Conservation (phyloP, 306 rosid species). For the Malus asiatica region DNA sequence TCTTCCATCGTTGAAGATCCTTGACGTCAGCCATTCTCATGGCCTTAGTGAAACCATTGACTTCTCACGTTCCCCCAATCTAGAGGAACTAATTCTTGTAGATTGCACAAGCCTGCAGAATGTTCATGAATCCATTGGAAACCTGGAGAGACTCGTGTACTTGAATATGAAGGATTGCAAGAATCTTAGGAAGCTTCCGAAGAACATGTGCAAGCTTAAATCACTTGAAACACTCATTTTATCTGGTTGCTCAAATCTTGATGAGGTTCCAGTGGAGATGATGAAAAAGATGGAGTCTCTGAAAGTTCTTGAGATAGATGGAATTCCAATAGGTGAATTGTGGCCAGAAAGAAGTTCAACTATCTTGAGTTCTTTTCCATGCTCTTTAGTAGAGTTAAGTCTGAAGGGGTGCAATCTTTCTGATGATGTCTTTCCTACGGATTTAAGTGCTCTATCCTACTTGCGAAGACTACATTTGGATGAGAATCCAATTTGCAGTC, state of each 20-base stretch:
- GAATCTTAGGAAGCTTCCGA: background rate
- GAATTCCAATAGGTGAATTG: background rate
- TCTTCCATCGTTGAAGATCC: background rate
- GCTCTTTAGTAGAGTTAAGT: background rate
- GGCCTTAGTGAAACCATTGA: background rate
- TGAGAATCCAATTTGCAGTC: background rate
- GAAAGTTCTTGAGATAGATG: background rate
- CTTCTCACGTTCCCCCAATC: background rate
- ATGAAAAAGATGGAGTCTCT: background rate
- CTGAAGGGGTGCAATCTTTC: background rate
- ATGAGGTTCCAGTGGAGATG: background rate
- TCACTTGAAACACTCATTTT: background rate
- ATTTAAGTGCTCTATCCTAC: background rate
- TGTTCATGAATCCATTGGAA: constrained; percentile 6
- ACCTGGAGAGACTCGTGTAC: background rate
- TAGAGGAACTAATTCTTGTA: background rate
- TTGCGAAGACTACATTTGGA: background rate
- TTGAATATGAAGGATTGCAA: background rate
- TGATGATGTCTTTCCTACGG: background rate
- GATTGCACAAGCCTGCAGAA: background rate
- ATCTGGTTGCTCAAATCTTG: background rate
- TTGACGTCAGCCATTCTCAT: constrained; percentile 2
- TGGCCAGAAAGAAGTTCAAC: background rate
- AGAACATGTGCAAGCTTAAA: background rate
- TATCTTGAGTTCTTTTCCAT: background rate